Conservation (phyloP, 306 rosid genomes). For the Cercis canadensis region DNA sequence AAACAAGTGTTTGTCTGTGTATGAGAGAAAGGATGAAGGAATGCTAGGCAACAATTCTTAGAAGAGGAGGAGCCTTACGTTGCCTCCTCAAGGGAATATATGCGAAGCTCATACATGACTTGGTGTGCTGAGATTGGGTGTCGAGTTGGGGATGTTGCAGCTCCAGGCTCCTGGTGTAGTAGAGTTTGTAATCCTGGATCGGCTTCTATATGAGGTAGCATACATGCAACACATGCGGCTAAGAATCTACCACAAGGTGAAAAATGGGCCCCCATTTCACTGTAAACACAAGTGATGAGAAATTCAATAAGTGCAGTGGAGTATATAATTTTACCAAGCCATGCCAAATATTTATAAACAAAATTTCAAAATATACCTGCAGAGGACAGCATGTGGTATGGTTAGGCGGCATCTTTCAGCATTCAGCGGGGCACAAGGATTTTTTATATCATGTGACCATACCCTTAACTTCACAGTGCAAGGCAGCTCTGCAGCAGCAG, state of each 20-base stretch:
- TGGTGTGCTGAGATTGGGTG: slow-evolving; percentile 80
- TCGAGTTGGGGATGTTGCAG: slow-evolving; percentile 72
- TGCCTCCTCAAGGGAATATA: slow-evolving; percentile 76
- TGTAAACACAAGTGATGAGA: slow-evolving; percentile 40
- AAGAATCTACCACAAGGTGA: slow-evolving; percentile 61
- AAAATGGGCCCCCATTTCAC: slow-evolving; percentile 64
- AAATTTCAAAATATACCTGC: slow-evolving; percentile 25
- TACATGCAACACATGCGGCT: slow-evolving; percentile 56
- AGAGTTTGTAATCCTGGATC: slow-evolving; percentile 61
- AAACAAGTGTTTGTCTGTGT: not conserved
- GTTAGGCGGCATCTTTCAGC: slow-evolving; percentile 26
- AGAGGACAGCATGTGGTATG: slow-evolving; percentile 45
- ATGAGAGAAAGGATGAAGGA: not conserved
- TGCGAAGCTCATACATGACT: slow-evolving; percentile 76
- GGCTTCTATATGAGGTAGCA: slow-evolving; percentile 61
- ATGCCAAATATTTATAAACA: slow-evolving; percentile 5
- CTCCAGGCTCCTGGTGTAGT: slow-evolving; percentile 63
- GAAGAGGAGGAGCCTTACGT: slow-evolving; percentile 56
- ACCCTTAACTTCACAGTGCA: slow-evolving; percentile 45
- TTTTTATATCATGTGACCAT: slow-evolving; percentile 37
- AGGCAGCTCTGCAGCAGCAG: slow-evolving; percentile 37
- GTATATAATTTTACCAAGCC: slow-evolving; percentile 19
- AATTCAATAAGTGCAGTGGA: slow-evolving; percentile 12
- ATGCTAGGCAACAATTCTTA: slow-evolving; percentile 10
- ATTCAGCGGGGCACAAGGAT: slow-evolving; percentile 33